These are phyloP conservation scores for Isatis lusitanica DNA, from an alignment of 441 rosid genomes.

Conservation along the genomic window DNA sequence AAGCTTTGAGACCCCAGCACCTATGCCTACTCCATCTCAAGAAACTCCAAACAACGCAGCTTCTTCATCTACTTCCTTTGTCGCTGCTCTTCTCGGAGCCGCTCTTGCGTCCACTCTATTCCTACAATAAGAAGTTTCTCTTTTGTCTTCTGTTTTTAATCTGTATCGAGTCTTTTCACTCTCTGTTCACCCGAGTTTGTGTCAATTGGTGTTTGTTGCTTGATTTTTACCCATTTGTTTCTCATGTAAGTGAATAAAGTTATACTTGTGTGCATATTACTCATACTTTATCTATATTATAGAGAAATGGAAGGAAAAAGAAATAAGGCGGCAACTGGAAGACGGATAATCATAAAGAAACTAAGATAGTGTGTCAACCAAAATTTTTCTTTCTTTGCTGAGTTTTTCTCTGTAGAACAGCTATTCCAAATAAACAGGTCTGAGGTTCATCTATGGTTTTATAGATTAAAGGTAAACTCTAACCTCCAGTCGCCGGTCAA, in stretches of 20 bases:
- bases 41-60: constrained; percentile 48
- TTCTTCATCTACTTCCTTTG: constrained; percentile 36
- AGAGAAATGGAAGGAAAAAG: neutral
- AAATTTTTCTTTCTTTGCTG: constrained; percentile 16
- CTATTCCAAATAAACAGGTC: constrained; percentile 9
- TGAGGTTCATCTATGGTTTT: constrained; percentile 37
- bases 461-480: constrained; percentile 33
- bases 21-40: constrained; percentile 49
- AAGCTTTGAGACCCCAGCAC: constrained; percentile 50
- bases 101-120: constrained; percentile 51
- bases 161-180: constrained; percentile 35
- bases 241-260: constrained; percentile 19
- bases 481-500: constrained; percentile 44
- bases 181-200: constrained; percentile 29
- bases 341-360: constrained; percentile 5
- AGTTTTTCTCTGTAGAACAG: constrained; percentile 19
- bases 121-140: constrained; percentile 37
- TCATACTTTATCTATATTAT: neutral
- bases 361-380: constrained; percentile 20
- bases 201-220: constrained; percentile 29
- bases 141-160: constrained; percentile 15
- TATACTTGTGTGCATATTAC: constrained; percentile 25
- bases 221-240: constrained; percentile 37
- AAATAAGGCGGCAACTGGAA: neutral
- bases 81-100: constrained; percentile 46